These are phyloP conservation scores for Mycena pura DNA, from an alignment of 768 basidiomycete species.

Conservation along the genomic window DNA sequence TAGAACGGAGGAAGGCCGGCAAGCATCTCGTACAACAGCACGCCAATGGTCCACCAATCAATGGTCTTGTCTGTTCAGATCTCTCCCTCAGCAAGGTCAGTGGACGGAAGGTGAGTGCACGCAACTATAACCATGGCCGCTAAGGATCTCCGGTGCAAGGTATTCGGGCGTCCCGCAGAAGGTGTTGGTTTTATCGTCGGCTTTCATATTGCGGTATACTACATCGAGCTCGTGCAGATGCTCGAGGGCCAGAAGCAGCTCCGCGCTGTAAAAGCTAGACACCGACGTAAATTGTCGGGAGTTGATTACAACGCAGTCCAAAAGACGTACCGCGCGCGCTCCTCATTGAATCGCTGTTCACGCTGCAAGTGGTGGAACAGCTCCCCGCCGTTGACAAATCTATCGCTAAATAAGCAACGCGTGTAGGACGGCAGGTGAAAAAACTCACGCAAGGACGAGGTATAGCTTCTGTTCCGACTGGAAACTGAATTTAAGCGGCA, in stretches of 20 bases:
- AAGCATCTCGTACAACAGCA: slow-evolving; percentile 92
- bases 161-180: slow-evolving; percentile 99
- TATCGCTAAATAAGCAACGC: slow-evolving; percentile 32
- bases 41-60: slow-evolving; percentile 99
- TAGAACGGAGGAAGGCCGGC: slow-evolving; percentile 96
- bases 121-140: slow-evolving; percentile 77
- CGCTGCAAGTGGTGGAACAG: slow-evolving; percentile 97
- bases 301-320: not conserved
- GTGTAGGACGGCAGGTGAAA: too few species aligned
- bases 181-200: slow-evolving; percentile 94
- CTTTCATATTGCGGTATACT: slow-evolving; percentile 98
- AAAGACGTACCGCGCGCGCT: slow-evolving; percentile 70
- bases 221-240: slow-evolving; percentile 98
- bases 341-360: slow-evolving; percentile 96
- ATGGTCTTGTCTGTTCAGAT: slow-evolving; percentile 75
- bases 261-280: slow-evolving; percentile 89
- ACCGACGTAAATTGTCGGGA: not conserved
- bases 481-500: slow-evolving; percentile 96
- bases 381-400: slow-evolving; percentile 97
- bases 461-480: slow-evolving; percentile 97
- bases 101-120: not conserved
- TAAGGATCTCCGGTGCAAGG: slow-evolving; percentile 85
- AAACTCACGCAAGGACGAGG: slow-evolving; percentile 90
- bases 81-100: slow-evolving; percentile 7
- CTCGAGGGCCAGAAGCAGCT: slow-evolving; percentile 93